phyloP scores from a whole-genome alignment of 768 basidiomycete genomes.

The Vararia minispora region DNA sequence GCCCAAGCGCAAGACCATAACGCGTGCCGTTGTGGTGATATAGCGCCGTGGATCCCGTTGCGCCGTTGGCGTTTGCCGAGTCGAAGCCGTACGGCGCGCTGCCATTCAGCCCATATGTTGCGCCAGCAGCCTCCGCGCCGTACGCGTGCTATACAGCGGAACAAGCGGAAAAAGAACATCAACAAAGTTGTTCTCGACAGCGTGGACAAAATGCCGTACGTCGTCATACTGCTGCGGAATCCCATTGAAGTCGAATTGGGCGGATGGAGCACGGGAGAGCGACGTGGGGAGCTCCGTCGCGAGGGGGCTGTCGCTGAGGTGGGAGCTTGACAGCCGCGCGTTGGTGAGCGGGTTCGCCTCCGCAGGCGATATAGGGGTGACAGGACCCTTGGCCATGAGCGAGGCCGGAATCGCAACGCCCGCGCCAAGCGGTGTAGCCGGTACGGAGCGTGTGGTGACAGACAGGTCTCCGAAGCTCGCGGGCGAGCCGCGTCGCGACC shows the following conservation, averaged over 20 bases:
- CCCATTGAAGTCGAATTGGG: slow-evolving; percentile 46
- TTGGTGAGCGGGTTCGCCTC: too few species aligned
- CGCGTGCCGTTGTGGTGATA: slow-evolving; percentile 72
- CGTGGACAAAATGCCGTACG: slow-evolving; percentile 43
- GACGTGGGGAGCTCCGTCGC: slow-evolving; percentile 61
- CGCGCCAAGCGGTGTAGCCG: slow-evolving; percentile 62
- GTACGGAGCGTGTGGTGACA: slow-evolving; percentile 62
- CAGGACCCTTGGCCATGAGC: slow-evolving; percentile 54
- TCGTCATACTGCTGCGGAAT: slow-evolving; percentile 47
- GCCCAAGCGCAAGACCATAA: slow-evolving; percentile 58
- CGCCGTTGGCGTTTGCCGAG: slow-evolving; percentile 21
- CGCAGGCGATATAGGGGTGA: slow-evolving; percentile 54
- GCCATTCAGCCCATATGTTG: too few species aligned
- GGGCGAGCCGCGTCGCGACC: slow-evolving; percentile 71
- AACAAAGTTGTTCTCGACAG: too few species aligned
- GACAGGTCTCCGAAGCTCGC: slow-evolving; percentile 49
- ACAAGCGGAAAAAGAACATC: too few species aligned
- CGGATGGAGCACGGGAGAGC: slow-evolving; percentile 51
- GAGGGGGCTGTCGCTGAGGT: slow-evolving; percentile 38
- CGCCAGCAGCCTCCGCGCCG: too few species aligned
- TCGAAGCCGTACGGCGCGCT: slow-evolving; percentile 48
- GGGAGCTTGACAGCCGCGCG: too few species aligned
- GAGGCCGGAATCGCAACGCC: slow-evolving; percentile 34
- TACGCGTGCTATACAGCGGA: too few species aligned
- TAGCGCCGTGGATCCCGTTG: slow-evolving; percentile 59